Base-by-base conservation (phyloP, 257 asterid genomes). In the Eucommia ulmoides region DNA sequence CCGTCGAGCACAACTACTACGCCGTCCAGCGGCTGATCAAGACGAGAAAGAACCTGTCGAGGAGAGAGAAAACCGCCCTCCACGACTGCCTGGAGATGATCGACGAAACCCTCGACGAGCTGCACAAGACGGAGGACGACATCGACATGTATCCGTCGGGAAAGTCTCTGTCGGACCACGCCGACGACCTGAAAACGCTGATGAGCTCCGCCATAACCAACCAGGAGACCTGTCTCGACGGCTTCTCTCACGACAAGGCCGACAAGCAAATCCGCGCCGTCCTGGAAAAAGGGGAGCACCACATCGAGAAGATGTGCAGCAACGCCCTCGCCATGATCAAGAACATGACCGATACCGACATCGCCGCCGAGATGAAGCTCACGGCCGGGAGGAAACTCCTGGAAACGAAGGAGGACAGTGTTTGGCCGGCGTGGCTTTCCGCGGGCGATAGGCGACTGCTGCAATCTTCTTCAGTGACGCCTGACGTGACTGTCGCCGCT, bases 391-490 rank as follows among this genome's bases (percentile, higher is more conserved):
- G 96, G 62, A 80, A 64, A 61, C 75, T 83, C 1, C 10, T 10
- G 23, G 67, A 66, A 29, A 65, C 38, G 53, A 72, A 44, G 22
- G 51, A 49, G 2, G 25, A 21, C 10, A 42, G 29, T 24, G 71
- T 24, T 20, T 88, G 92, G 92, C 94, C 95, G 20, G 68, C 65
- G 51, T 88, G 97, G 97, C 7, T 88, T 56, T 77, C 97, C 0
- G 67, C 74, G 1, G 94, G 84, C 0, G 97, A 88, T 24, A 60
- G 97, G 69, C 55, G 76, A 61, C 65, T 88, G 63, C 71, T 88
- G 51, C 95, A 88, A 70, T 61, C 97, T 0, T 51, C 82, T 3
- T 16, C 74, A 15, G 85, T 84, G 53, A 69, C 56, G 2, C 72
- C 95, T 0, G 22, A 88, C 47, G 95, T 68, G 50, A 79, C 72